phyloP scores from a whole-genome alignment of 1,284 basidiomycete species.

The Apiotrichum porosum region DNA sequence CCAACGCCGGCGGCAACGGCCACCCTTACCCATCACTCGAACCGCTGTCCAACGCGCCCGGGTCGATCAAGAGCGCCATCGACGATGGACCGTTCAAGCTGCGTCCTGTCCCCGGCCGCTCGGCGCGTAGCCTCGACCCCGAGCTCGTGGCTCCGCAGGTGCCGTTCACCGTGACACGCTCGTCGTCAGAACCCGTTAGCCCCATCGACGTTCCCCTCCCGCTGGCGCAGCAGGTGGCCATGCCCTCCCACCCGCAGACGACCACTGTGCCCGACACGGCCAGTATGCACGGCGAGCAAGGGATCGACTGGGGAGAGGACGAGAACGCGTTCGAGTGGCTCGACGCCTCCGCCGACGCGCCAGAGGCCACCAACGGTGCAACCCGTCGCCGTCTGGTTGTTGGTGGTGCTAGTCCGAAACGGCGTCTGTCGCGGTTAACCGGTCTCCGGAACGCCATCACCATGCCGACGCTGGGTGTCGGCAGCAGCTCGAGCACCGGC shows the following conservation, averaged over 20 bases:
- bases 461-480: not conserved
- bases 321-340: constrained; percentile 44
- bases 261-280: constrained; percentile 23
- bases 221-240: not conserved
- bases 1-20: not conserved
- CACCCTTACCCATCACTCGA: not conserved
- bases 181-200: not conserved
- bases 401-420: too few species aligned
- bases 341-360: constrained; percentile 29
- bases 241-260: constrained; percentile 16
- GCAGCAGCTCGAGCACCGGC: too few species aligned
- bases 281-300: constrained; percentile 43
- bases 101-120: constrained; percentile 14
- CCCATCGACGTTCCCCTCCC: not conserved
- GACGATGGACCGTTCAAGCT: constrained; percentile 14
- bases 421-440: not conserved
- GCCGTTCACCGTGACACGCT: not conserved
- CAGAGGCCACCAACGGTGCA: constrained; percentile 29
- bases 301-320: constrained; percentile 46
- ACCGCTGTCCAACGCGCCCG: not conserved
- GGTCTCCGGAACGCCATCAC: constrained; percentile 4
- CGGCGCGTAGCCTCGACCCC: constrained; percentile 2
- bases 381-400: not conserved
- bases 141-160: not conserved
- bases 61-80: constrained; percentile 6